Base-by-base conservation (phyloP, 371 early-diverging fungal species). In the Apophysomyces trapeziformis region DNA sequence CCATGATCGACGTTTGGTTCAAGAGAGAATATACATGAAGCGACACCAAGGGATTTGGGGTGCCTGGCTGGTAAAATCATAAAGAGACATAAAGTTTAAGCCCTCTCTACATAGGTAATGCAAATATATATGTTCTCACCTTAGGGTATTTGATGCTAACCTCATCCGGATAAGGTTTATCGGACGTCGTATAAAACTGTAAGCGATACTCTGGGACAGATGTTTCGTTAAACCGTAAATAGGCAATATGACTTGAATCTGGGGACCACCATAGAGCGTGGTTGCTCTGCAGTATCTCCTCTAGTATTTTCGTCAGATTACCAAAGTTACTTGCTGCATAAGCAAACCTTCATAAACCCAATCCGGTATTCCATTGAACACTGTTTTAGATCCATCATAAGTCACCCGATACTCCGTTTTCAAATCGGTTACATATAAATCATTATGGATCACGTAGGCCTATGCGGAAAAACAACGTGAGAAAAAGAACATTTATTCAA, bases 361-460 rank as follows among this genome's bases (percentile, higher is more conserved):
- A 76, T 98, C 99, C 32, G 96, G 90, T 12, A 97, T 82, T 8
- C 98, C 99, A 72, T 98, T 97, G 71, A 96, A 91, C n/a, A 96
- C 86, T 7, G 82, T 83, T 32, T 74, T 75, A 16, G 91, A 89
- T 8, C 98, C 98, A 73, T 96, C 96, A 66, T 80, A 85, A 0
- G 98, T 97, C 38, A 98, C 74, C 50, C 89, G 90, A 43, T 82
- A 85, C 54, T 91, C 88, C 6, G 76, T 75, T 50, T 72, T 63
- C 62, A 92, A 80, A 61, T 92, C 90, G 11, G 90, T 77, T 4
- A 96, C 83, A 73, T 90, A 95, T 5, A 98, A 58, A 68, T 98
- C 90, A 79, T 97, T 96, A 67, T 91, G 88, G 63, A 89, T 84
- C 12, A 96, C 92, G 85, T 93, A 97, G 26, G 93, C 90, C 80